Evolutionary conservation across 1,284 basidiomycete genomes (phyloP).

Genomic region (Malassezia caprae): DNA sequence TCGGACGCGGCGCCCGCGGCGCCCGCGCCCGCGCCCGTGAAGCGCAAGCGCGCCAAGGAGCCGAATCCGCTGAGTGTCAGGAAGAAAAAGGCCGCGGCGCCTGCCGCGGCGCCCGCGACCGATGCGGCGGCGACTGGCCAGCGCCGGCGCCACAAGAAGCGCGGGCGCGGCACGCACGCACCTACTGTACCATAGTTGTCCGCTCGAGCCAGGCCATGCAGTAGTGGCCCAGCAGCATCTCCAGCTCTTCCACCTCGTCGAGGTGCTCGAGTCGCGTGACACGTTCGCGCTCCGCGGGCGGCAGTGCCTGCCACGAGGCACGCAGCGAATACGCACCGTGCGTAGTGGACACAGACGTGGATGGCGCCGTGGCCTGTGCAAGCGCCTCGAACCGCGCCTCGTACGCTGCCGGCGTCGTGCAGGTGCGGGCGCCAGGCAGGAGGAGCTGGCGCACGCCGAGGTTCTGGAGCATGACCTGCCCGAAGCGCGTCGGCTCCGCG

Average conservation of each 20-base stretch:
- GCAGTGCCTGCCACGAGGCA: constrained; percentile 2
- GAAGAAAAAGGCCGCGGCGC: constrained; percentile 48
- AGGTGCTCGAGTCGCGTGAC: constrained; percentile 37
- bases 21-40: constrained; percentile 43
- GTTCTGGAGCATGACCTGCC: constrained; percentile 45
- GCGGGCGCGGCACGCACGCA: constrained; percentile 7
- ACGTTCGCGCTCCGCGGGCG: constrained; percentile 2
- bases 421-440: constrained; percentile 35
- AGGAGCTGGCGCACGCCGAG: constrained; percentile 31
- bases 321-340: constrained; percentile 5
- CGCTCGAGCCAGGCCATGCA: constrained; percentile 21
- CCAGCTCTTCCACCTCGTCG: constrained; percentile 46
- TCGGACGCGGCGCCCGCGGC: background rate
- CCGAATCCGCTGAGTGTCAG: constrained; percentile 88
- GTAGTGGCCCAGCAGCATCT: constrained; percentile 45
- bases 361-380: background rate
- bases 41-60: constrained; percentile 65
- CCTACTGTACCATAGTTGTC: background rate
- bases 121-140: background rate
- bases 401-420: constrained; percentile 26
- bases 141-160: constrained; percentile 12
- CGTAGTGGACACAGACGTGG: background rate
- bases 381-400: constrained; percentile 20
- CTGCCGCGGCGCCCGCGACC: background rate
- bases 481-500: constrained; percentile 25